Conservation (phyloP, 73 alveolate genomes). For the Paramecium sexaurelia region DNA sequence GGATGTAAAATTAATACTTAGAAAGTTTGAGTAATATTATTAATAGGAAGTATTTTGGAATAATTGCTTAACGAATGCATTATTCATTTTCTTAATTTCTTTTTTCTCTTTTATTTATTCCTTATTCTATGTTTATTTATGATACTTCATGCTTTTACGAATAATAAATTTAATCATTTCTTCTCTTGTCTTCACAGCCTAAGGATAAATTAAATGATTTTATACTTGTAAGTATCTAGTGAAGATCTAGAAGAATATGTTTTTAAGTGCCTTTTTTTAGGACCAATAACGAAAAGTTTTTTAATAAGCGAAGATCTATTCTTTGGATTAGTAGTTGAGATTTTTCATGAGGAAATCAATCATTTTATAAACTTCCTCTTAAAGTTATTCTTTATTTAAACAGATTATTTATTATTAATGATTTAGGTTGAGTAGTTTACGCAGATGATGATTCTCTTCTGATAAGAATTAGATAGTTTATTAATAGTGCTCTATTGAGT, state of each 20-base stretch:
- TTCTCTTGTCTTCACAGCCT: constrained; percentile 52
- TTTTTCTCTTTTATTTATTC: background rate
- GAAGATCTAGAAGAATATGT: constrained; percentile 35
- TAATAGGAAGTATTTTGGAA: background rate
- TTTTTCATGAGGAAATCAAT: constrained; percentile 32
- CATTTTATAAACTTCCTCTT: constrained; percentile 40
- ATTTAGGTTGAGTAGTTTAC: background rate
- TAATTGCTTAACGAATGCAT: background rate
- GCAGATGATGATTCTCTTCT: background rate
- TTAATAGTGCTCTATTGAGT: background rate
- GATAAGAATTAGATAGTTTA: background rate
- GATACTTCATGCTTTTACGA: constrained; percentile 12
- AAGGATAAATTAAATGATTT: background rate
- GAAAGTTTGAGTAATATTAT: background rate
- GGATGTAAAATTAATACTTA: background rate
- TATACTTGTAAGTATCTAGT: constrained; percentile 50
- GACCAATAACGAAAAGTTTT: background rate
- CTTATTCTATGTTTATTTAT: background rate
- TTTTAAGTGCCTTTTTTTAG: constrained; percentile 29
- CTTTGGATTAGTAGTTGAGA: background rate
- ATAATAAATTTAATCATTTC: constrained; percentile 47
- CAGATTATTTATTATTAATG: background rate
- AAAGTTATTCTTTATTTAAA: background rate
- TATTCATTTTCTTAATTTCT: background rate
- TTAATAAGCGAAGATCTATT: background rate